Base-by-base conservation (phyloP, 352 stramenopile genomes). In the Aphanomyces cochlioides region DNA sequence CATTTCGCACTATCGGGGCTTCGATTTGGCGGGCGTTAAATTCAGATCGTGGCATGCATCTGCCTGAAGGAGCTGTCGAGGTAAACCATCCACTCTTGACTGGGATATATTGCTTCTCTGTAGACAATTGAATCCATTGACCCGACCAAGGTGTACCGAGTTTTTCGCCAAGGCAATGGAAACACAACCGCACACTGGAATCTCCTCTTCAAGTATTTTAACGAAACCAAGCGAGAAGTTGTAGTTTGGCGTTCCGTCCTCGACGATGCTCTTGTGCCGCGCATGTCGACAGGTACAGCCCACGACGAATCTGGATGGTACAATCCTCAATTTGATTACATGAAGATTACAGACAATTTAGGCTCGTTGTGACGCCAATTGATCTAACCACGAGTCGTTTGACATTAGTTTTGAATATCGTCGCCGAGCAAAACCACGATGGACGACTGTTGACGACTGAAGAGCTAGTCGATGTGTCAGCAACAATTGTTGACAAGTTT, bases 231-330 rank as follows among this genome's bases (percentile, higher is more conserved):
- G 47, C 60, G 60, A 7, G 28, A 41, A 28, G 19, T 67, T 4
- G 21, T 67, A 10, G 34, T 57, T 15, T 67, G 60, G 60, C 60
- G 60, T 8, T 57, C 60, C n/a, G 60, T 67, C 10, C 6, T 67
- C 8, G 60, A 67, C 45, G 60, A 67, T 37, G 60, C 60, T 19
- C 60, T 67, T 13, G n/a, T 57, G 4, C 60, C 60, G 34, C 60
- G 47, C 37, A 63, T 67, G 60, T 19, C n/a, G 15, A 37, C 36
- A 21, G 60, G 60, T 34, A 37, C 54, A 28, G 15, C 8, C 3
- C 28, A 41, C 3, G 60, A 54, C 8, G 28, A 67, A 57, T 67
- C n/a, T 17, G 60, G 60, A 37, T 67, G 60, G 60, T 50, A n/a
- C 43, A n/a, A 28, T 28, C 28, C 28, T 28, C 28, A 28, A 28